Conservation (phyloP, 345 rosid species). For the Brassica cretica region DNA sequence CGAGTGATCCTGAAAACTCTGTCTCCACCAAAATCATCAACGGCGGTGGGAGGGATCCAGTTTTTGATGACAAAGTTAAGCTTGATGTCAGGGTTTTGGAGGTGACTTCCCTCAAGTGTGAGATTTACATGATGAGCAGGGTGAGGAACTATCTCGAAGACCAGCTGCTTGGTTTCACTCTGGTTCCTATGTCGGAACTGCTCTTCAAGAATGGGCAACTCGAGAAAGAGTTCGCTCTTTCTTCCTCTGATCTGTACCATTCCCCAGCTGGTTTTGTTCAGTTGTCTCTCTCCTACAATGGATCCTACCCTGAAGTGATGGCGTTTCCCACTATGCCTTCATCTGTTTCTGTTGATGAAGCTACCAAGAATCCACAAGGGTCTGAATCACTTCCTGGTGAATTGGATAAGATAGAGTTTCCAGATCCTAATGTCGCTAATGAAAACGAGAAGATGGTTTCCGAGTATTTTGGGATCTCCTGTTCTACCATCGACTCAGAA, state of each 20-base stretch:
- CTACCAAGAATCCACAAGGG: conserved; percentile 46
- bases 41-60: conserved; percentile 98
- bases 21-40: conserved; percentile 90
- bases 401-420: conserved; percentile 88
- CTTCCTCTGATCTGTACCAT: conserved; percentile 93
- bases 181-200: conserved; percentile 92
- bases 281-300: conserved; percentile 73
- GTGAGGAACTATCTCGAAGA: conserved; percentile 97
- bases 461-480: conserved; percentile 76
- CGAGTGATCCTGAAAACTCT: conserved; percentile 74
- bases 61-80: conserved; percentile 72
- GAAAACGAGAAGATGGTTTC: conserved; percentile 97
- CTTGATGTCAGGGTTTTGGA: conserved; percentile 70
- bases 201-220: conserved; percentile 66
- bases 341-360: conserved; percentile 45
- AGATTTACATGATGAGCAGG: conserved; percentile 97
- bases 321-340: conserved; percentile 57
- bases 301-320: conserved; percentile 92
- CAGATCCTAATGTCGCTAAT: conserved; percentile 86
- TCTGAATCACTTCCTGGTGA: conserved; percentile 56
- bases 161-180: conserved; percentile 85
- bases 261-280: conserved; percentile 96
- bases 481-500: conserved; percentile 58
- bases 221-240: conserved; percentile 91
- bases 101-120: conserved; percentile 84